Evolutionary conservation across 1,284 basidiomycete genomes (phyloP).

Genomic region (Kwoniella shivajii): DNA sequence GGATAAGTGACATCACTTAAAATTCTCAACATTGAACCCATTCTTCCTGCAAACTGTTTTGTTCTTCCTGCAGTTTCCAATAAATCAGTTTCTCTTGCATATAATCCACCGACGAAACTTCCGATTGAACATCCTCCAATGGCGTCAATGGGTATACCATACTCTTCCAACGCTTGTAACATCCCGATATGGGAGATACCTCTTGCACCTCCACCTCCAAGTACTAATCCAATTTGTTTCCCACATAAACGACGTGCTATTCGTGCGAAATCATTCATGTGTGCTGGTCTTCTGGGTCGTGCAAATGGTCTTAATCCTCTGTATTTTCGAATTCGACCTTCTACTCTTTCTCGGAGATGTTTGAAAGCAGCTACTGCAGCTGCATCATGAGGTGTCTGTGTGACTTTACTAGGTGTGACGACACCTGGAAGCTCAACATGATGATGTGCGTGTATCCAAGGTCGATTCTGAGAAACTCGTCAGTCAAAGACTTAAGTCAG

Average conservation of each 20-base stretch:
- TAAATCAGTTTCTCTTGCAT: slow-evolving; percentile 89
- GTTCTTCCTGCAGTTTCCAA: slow-evolving; percentile 81
- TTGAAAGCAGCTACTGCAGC: slow-evolving; percentile 79
- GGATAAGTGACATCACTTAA: slow-evolving; percentile 96
- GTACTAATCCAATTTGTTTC: slow-evolving; percentile 87
- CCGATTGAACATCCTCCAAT: slow-evolving; percentile 89
- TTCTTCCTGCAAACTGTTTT: slow-evolving; percentile 70
- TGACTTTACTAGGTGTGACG: slow-evolving; percentile 63
- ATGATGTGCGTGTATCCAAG: slow-evolving; percentile 68
- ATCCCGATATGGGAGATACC: slow-evolving; percentile 91
- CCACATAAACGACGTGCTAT: slow-evolving; percentile 90
- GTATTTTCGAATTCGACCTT: slow-evolving; percentile 85
- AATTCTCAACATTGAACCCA: slow-evolving; percentile 94
- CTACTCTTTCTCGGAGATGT: slow-evolving; percentile 82
- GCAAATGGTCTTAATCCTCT: slow-evolving; percentile 68
- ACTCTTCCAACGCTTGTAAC: slow-evolving; percentile 87
- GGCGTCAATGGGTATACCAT: slow-evolving; percentile 89
- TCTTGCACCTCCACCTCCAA: slow-evolving; percentile 94
- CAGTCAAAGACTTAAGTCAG: not conserved
- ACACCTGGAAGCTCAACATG: slow-evolving; percentile 55
- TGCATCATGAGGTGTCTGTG: slow-evolving; percentile 69
- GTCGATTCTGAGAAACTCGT: slow-evolving; percentile 66
- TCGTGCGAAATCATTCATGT: slow-evolving; percentile 89
- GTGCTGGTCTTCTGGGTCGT: slow-evolving; percentile 72
- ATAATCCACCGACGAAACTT: slow-evolving; percentile 90